Conservation (phyloP, 2,329 filamentous ascomycete genomes). For the Niveomyces coronatus region DNA sequence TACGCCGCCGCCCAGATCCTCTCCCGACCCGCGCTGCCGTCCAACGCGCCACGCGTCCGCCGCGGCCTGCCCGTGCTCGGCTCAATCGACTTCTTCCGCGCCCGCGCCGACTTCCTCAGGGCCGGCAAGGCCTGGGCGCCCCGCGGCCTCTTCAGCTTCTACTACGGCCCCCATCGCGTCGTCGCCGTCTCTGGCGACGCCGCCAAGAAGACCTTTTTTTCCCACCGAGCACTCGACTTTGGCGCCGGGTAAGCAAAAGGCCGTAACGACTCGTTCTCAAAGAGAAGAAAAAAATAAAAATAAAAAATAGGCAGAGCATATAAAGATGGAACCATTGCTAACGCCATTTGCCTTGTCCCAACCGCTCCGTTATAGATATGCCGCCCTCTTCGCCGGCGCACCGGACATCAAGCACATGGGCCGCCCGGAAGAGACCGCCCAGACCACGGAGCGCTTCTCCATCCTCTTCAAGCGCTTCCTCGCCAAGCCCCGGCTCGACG, state of each 20-base stretch:
- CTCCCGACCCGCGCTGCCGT: no score
- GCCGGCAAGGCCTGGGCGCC: slow-evolving; percentile 19
- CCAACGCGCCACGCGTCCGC: no score
- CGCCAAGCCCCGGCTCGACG: slow-evolving; percentile 24
- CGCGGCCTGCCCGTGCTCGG: slow-evolving; percentile 33
- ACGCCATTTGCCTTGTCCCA: no score
- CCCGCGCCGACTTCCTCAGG: slow-evolving; percentile 33
- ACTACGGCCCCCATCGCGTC: slow-evolving; percentile 33
- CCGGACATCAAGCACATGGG: slow-evolving; percentile 15
- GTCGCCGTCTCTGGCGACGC: slow-evolving; percentile 33
- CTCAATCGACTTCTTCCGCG: slow-evolving; percentile 33
- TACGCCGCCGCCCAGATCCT: no score
- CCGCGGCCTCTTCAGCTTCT: slow-evolving; percentile 38
- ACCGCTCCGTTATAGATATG: slow-evolving; percentile 17
- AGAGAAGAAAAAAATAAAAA: no score
- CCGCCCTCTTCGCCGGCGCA: slow-evolving; percentile 20
- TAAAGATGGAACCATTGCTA: background rate
- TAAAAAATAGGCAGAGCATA: no score
- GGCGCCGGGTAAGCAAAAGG: slow-evolving; percentile 31
- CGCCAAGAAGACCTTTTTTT: slow-evolving; percentile 33
- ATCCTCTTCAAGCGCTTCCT: slow-evolving; percentile 24
- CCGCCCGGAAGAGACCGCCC: slow-evolving; percentile 14
- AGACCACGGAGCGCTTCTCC: slow-evolving; percentile 17
- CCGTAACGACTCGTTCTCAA: no score
- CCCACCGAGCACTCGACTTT: slow-evolving; percentile 33